These are phyloP conservation scores for Cladorrhinum samala DNA, from an alignment of 495 filamentous ascomycete species.

Conservation along the genomic window DNA sequence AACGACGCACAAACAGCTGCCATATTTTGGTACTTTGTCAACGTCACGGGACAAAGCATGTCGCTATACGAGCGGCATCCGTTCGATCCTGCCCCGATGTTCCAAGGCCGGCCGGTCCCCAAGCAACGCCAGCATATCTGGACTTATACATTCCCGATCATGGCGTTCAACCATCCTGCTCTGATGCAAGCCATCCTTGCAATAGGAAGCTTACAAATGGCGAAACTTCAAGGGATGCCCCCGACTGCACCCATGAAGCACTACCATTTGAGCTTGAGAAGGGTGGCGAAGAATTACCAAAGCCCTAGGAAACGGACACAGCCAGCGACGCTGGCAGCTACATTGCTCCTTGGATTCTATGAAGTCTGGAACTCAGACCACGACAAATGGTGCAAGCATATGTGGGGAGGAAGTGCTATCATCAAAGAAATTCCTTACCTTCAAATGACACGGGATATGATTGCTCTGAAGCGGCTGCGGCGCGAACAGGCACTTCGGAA, in stretches of 20 bases:
- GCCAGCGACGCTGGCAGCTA: constrained; percentile 78
- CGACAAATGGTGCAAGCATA: constrained; percentile 88
- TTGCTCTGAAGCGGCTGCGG: constrained; percentile 49
- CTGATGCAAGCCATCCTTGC: constrained; percentile 91
- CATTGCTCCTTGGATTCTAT: constrained; percentile 84
- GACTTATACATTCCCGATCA: constrained; percentile 80
- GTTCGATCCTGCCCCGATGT: constrained; percentile 66
- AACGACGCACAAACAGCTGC: constrained; percentile 76
- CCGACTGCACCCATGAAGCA: constrained; percentile 80
- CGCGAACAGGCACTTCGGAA: constrained; percentile 23
- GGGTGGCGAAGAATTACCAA: constrained; percentile 67
- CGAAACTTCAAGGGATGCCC: constrained; percentile 67
- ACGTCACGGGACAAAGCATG: constrained; percentile 78
- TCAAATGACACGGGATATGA: constrained; percentile 58
- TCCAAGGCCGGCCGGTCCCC: constrained; percentile 58
- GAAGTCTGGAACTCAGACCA: constrained; percentile 94
- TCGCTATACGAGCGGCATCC: constrained; percentile 85
- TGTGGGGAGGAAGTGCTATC: constrained; percentile 77
- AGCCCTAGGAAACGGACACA: constrained; percentile 65
- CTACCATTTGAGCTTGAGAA: constrained; percentile 78
- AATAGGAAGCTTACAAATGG: constrained; percentile 79
- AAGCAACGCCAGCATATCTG: constrained; percentile 70
- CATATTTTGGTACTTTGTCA: constrained; percentile 89
- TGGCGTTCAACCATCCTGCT: constrained; percentile 75
- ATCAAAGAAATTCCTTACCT: constrained; percentile 76